Evolutionary conservation across 192 early-diverging fungal species (phyloP), one percentile per base, ranked within the genome.

Genomic region (Chytriomyces sp.): DNA sequence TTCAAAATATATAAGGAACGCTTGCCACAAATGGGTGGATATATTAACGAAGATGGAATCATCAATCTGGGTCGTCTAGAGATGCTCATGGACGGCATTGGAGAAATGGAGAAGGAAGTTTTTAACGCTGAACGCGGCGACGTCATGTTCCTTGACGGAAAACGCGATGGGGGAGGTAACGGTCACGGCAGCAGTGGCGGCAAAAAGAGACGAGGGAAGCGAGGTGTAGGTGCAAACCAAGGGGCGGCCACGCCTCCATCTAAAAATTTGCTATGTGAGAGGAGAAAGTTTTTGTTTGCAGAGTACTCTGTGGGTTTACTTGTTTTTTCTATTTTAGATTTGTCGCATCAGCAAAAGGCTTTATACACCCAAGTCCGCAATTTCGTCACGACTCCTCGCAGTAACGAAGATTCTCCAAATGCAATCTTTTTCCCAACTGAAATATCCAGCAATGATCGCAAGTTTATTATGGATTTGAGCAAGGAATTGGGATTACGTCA

Each of bases 1-100:
- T 94, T 96, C 71, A 85, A 90, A 10, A 90, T 96, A 24, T 99
- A 98, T 93, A 96, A 97, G 81, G 83, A 89, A 10, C 82, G 88
- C n/a, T 82, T 98, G 65, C 89, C 91, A 1, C 71, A 83, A 7
- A 86, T 87, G 68, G 92, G 91, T 50, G 94, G 94, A 1, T 99
- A 94, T 77, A 85, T 99, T 62, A 97, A 98, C 35, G 81, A 91
- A 18, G 88, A 90, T 64, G 96, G 97, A 18, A 81, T 92, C 23
- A 83, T 93, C 59, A 82, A 98, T 69, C 73, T 97, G 60, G 87
- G 90, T 57, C 82, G 90, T 5, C 87, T 91, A 0, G 92, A 98
- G 81, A 79, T 90, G n/a, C 82, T 99, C 18, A 85, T 98, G 77
- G 86, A 90, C 16, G 87, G 92, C 63, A 84, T 99, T 47, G 96